Evolutionary conservation across 768 basidiomycete genomes (phyloP), one percentile per base, ranked within the genome.

Genomic region (Suillus clintonianus): DNA sequence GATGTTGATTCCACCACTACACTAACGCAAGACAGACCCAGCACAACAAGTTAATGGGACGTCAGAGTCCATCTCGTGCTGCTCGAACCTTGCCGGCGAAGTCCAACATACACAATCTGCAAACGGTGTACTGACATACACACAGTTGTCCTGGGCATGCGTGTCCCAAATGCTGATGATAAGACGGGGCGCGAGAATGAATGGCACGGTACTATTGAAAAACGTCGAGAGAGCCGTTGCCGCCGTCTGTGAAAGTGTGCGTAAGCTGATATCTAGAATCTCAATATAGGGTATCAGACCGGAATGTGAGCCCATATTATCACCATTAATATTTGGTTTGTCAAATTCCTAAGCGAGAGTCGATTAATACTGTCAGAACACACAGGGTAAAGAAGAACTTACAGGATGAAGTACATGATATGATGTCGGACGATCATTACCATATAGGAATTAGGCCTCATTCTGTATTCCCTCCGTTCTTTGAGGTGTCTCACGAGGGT

Each of bases 121-220:
- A 15, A 56, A 56, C 8, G 36, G 10, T 15, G 36, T 24, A 34
- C 54, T 55, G 36, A 24, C 36, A 37, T 22, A 7, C 7, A 56
- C 8, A 8, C 54, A 56, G 2, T 24, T 3, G 8, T 24, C 54
- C 2, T 37, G 8, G 4, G 55, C 55, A 39, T 56, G 37, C 9
- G 55, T 54, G 3, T 54, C 55, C 55, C 55, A 39, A 27, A 56
- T 56, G 24, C 36, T 56, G 36, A 56, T 56, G 15, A 56, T 27
- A 13, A 54, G n/a, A 22, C 53, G 53, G 6, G 53, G 53, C 6
- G n/a, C 53, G 17, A 54, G 53, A 36, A 54, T 36, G 36, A 22
- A 54, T n/a, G 34, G n/a, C 34, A 34, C 32, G 7, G 53, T 54
- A 39, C 39, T 15, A 24, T 11, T 56, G 55, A 56, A 56, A 24